phyloP scores from a whole-genome alignment of 75 land plant genomes.

The Pseudotsuga menziesii region DNA sequence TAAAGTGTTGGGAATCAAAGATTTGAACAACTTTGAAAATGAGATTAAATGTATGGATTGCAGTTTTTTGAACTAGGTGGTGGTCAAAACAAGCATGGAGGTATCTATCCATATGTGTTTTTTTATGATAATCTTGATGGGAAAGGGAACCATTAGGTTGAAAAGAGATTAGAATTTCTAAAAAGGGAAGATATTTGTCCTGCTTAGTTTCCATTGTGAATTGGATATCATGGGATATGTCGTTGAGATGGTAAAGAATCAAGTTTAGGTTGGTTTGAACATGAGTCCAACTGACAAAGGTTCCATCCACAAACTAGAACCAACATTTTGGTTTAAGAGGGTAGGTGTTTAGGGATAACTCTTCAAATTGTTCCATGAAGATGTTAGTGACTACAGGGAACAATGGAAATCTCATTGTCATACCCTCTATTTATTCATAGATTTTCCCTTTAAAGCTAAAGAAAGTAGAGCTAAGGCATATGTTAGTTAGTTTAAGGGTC shows the following conservation, averaged over 20 bases:
- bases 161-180: too few species aligned
- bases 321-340: not conserved
- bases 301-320: not conserved
- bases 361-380: not conserved
- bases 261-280: not conserved
- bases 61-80: too few species aligned
- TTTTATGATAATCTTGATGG: too few species aligned
- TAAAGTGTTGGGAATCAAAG: too few species aligned
- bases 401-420: not conserved
- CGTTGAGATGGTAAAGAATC: not conserved
- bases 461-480: not conserved
- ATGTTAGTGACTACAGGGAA: not conserved
- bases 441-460: not conserved
- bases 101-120: too few species aligned
- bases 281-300: not conserved
- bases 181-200: too few species aligned
- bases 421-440: not conserved
- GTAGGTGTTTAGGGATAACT: not conserved
- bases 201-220: too few species aligned
- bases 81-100: too few species aligned
- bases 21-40: not conserved
- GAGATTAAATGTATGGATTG: conserved; percentile 44
- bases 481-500: too few species aligned
- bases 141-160: too few species aligned
- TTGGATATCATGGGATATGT: too few species aligned